phyloP scores from a whole-genome alignment of 805 yeast genomes.

The Zygosaccharomyces bailii region DNA sequence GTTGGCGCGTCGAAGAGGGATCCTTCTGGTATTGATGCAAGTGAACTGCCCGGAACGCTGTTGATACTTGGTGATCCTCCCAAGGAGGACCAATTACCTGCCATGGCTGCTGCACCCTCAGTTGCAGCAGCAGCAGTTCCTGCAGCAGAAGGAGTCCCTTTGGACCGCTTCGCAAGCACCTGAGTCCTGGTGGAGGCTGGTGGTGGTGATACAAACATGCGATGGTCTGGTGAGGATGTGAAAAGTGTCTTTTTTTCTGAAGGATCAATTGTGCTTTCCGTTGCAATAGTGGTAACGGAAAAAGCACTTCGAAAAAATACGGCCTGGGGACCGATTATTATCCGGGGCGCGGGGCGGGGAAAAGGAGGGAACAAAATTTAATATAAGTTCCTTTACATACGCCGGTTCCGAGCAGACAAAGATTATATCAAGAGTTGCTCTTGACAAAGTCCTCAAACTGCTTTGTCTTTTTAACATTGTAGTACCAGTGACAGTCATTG shows the following conservation, averaged over 20 bases:
- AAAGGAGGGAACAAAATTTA: neutral
- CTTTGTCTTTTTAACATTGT: no score
- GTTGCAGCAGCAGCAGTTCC: neutral
- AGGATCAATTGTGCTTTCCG: neutral
- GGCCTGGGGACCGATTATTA: neutral
- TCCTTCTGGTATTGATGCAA: slow-evolving; percentile 3
- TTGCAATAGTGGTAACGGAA: neutral
- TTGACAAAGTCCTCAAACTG: no score
- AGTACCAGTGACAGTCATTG: no score
- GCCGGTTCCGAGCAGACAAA: neutral
- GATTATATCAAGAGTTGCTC: neutral
- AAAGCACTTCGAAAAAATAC: neutral
- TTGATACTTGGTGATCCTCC: neutral
- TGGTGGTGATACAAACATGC: slow-evolving; percentile 35
- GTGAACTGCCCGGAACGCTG: neutral
- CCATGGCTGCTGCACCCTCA: neutral
- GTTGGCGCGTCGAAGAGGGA: slow-evolving; percentile 6
- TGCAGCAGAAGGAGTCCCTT: slow-evolving; percentile 1
- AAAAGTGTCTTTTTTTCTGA: neutral
- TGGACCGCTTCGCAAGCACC: slow-evolving; percentile 18
- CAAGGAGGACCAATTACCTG: neutral
- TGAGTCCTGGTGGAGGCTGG: slow-evolving; percentile 30
- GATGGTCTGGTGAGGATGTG: neutral
- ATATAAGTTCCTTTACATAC: neutral
- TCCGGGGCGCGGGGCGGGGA: neutral